Conservation (phyloP, 495 filamentous ascomycete genomes). For the Platismatia glauca region DNA sequence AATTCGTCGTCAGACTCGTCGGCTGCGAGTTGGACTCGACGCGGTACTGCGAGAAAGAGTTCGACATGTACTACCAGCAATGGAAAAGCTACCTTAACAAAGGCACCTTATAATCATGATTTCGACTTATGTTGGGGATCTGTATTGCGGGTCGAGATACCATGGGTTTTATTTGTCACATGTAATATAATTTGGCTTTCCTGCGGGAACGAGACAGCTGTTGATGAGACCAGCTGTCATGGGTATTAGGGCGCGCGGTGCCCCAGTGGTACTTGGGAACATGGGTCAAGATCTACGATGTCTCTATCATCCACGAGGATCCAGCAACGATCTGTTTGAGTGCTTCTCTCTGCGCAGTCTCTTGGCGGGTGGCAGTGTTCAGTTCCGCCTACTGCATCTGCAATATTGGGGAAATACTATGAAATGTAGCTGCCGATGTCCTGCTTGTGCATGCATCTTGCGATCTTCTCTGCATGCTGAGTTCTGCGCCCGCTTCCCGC, state of each 20-base stretch:
- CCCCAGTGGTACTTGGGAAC: background rate
- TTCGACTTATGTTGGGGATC: background rate
- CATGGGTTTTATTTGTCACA: background rate
- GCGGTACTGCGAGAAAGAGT: slow-evolving; percentile 62
- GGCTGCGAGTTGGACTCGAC: slow-evolving; percentile 52
- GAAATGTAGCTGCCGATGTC: too few species aligned
- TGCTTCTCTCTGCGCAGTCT: too few species aligned
- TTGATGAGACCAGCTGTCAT: background rate
- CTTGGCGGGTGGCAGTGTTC: too few species aligned
- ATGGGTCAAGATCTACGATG: background rate
- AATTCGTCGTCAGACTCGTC: slow-evolving; percentile 69
- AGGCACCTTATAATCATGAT: slow-evolving; percentile 6
- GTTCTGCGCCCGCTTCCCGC: too few species aligned
- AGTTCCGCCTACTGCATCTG: too few species aligned
- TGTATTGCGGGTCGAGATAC: background rate
- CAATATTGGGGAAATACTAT: too few species aligned
- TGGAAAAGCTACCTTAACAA: slow-evolving; percentile 28
- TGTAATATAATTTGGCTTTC: background rate
- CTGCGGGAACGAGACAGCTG: background rate
- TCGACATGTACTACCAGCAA: slow-evolving; percentile 45
- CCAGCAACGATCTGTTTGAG: too few species aligned
- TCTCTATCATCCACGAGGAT: too few species aligned
- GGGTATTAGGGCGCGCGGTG: background rate
- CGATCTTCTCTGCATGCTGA: too few species aligned
- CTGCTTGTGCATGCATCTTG: too few species aligned